Evolutionary conservation across 2,329 filamentous ascomycete genomes (phyloP).

Genomic region (Penicillium sp.): DNA sequence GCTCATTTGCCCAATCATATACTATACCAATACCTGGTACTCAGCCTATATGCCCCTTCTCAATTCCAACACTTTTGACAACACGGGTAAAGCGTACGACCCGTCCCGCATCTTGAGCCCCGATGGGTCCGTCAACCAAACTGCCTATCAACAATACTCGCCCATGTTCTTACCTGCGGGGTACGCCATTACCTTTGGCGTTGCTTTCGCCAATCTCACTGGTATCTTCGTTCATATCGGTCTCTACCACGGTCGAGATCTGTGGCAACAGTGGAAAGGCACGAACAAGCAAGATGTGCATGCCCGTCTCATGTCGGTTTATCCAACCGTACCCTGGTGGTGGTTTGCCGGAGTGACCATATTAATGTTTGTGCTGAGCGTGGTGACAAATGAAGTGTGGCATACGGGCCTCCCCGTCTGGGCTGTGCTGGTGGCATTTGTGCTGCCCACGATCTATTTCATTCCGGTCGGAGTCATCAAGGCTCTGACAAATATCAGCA

Average conservation of each 20-base stretch:
- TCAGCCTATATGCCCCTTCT: conserved; percentile 66
- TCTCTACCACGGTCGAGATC: conserved; percentile 44
- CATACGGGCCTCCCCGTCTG: conserved; percentile 52
- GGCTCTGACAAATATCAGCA: conserved; percentile 54
- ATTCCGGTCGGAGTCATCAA: conserved; percentile 55
- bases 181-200: conserved; percentile 59
- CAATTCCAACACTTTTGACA: conserved; percentile 65
- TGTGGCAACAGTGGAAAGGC: conserved; percentile 42
- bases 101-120: conserved; percentile 62
- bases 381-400: conserved; percentile 49
- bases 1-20: conserved; percentile 49
- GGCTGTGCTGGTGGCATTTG: conserved; percentile 50
- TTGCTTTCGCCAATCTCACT: conserved; percentile 69
- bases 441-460: conserved; percentile 52
- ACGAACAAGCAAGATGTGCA: conserved; percentile 47
- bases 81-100: conserved; percentile 63
- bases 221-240: conserved; percentile 53
- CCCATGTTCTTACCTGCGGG: conserved; percentile 67
- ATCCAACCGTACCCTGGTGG: conserved; percentile 50
- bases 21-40: conserved; percentile 60
- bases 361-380: conserved; percentile 42
- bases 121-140: conserved; percentile 61
- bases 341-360: conserved; percentile 50
- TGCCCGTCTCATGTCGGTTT: conserved; percentile 48
- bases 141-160: conserved; percentile 66